phyloP scores from a whole-genome alignment of 1,284 basidiomycete genomes.

The Irpex sp. region DNA sequence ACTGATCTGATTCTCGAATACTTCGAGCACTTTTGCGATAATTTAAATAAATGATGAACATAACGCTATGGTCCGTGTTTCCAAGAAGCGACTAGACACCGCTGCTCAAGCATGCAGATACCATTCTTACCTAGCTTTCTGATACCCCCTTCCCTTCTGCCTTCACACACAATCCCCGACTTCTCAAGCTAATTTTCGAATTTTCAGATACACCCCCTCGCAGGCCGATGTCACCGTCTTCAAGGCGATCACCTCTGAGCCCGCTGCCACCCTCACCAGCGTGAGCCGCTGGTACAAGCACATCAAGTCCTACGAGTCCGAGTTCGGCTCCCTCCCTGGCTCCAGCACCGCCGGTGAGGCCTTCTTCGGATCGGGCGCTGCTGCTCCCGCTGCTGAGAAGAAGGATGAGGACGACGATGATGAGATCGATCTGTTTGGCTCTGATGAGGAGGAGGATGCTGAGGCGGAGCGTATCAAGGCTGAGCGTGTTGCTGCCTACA shows the following conservation, averaged over 20 bases:
- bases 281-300: constrained; percentile 92
- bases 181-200: constrained; percentile 6
- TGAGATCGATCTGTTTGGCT: constrained; percentile 89
- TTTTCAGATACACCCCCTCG: constrained; percentile 80
- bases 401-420: constrained; percentile 89
- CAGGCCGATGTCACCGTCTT: constrained; percentile 96
- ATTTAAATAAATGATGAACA: constrained; percentile 57
- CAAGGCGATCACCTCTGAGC: constrained; percentile 66
- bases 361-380: constrained; percentile 42
- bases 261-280: constrained; percentile 72
- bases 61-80: constrained; percentile 97
- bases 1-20: no score
- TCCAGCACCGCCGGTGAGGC: constrained; percentile 80
- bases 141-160: constrained; percentile 41
- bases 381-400: constrained; percentile 46
- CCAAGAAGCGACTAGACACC: constrained; percentile 98
- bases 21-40: no score
- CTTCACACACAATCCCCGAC: constrained; percentile 11
- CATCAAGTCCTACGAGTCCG: constrained; percentile 81
- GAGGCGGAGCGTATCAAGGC: constrained; percentile 95
- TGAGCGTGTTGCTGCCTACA: constrained; percentile 92
- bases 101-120: constrained; percentile 80
- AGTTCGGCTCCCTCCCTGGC: constrained; percentile 76
- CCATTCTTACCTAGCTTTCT: constrained; percentile 78
- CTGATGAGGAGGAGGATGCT: constrained; percentile 86